Percentiles rank a stretch among this genome's conserved stretches.
phyloP scores from a whole-genome alignment of 306 rosid genomes.

The Cicer yamashitae region DNA sequence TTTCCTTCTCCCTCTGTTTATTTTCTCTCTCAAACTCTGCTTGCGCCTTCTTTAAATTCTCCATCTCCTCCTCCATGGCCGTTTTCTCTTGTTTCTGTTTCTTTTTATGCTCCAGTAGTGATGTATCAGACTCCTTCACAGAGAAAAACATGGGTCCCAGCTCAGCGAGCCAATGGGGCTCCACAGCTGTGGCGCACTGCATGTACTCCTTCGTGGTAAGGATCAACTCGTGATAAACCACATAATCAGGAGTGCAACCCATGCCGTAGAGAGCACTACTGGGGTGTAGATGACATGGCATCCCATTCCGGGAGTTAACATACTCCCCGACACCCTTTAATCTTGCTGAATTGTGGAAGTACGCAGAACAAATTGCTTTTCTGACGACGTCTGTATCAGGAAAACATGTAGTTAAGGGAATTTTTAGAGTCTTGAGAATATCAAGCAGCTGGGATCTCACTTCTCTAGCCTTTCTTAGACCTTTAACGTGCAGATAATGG shows the following conservation, averaged over 20 bases:
- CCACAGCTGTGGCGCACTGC: constrained; percentile 98
- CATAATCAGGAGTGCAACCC: constrained; percentile 96
- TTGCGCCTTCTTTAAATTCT: constrained; percentile 79
- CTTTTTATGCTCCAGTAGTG: constrained; percentile 88
- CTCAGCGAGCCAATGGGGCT: constrained; percentile 97
- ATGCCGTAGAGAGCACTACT: constrained; percentile 97
- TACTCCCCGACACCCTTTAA: constrained; percentile 97
- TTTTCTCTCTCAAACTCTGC: constrained; percentile 66
- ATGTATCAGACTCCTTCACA: constrained; percentile 94
- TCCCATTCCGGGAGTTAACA: constrained; percentile 83
- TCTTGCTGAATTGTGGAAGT: constrained; percentile 90
- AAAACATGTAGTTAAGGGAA: constrained; percentile 74
- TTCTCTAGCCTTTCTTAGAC: constrained; percentile 91
- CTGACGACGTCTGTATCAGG: constrained; percentile 91
- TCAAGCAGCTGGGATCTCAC: constrained; percentile 94
- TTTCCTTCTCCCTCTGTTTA: constrained; percentile 66
- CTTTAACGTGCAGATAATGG: constrained; percentile 91
- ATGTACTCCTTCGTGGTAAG: constrained; percentile 89
- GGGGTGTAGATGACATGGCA: constrained; percentile 96
- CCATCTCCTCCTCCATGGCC: constrained; percentile 99
- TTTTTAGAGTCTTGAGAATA: constrained; percentile 83
- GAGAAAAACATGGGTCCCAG: constrained; percentile 98
- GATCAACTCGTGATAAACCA: constrained; percentile 87
- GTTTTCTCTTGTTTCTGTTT: constrained; percentile 88
- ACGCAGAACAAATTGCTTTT: constrained; percentile 93